phyloP scores from a whole-genome alignment of 257 asterid species.

The Voacanga thouarsii region DNA sequence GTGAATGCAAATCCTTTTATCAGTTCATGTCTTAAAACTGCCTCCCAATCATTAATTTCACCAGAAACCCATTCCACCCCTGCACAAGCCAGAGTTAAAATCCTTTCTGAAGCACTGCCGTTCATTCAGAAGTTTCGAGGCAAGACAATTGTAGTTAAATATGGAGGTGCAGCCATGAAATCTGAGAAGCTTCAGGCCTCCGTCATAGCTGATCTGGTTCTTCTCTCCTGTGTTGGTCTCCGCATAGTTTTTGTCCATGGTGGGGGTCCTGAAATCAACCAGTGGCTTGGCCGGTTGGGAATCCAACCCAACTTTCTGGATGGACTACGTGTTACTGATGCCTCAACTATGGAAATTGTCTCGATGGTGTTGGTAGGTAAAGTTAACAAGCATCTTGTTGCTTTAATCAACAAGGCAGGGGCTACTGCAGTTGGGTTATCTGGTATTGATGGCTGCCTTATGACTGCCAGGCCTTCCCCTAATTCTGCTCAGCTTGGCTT shows the following conservation, averaged over 20 bases:
- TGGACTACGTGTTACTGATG: conserved; percentile 81
- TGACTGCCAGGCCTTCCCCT: conserved; percentile 70
- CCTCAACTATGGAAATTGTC: conserved; percentile 77
- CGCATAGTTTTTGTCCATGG: conserved; percentile 79
- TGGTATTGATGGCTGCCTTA: conserved; percentile 69
- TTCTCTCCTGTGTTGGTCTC: conserved; percentile 76
- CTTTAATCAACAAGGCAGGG: conserved; percentile 75
- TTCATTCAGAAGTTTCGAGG: conserved; percentile 75
- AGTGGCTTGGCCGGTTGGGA: conserved; percentile 57
- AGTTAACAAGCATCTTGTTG: conserved; percentile 67
- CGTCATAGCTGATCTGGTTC: conserved; percentile 72
- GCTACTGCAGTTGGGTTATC: conserved; percentile 79
- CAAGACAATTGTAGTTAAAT: conserved; percentile 79
- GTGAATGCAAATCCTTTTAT: conserved; percentile 18
- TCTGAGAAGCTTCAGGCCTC: conserved; percentile 78
- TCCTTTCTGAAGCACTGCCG: conserved; percentile 74
- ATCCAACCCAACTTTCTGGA: conserved; percentile 64
- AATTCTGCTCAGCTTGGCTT: conserved; percentile 62
- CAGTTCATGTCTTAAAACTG: conserved; percentile 39
- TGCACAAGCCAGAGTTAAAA: conserved; percentile 58
- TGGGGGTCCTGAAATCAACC: conserved; percentile 88
- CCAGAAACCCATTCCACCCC: conserved; percentile 40
- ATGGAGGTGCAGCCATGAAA: conserved; percentile 89
- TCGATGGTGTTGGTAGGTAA: conserved; percentile 80
- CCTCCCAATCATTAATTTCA: conserved; percentile 31